These are phyloP conservation scores for Suillus bovinus DNA, from an alignment of 768 basidiomycete species.

Conservation along the genomic window DNA sequence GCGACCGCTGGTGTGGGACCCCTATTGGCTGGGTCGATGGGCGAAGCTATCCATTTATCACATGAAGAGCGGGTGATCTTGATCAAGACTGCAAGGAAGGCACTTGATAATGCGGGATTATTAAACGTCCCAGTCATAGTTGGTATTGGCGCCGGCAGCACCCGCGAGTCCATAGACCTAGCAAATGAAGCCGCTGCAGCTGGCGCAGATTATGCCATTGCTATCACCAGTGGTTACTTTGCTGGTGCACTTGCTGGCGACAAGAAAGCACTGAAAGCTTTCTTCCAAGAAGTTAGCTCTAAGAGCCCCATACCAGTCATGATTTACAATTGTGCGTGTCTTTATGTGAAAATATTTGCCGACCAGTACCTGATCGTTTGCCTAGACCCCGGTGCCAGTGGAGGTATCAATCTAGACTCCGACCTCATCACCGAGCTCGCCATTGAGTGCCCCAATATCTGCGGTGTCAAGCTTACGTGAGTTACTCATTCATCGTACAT, in stretches of 20 bases:
- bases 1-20: slow-evolving; percentile 71
- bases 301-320: slow-evolving; percentile 86
- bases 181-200: slow-evolving; percentile 76
- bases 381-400: slow-evolving; percentile 83
- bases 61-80: slow-evolving; percentile 65
- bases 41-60: slow-evolving; percentile 78
- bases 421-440: slow-evolving; percentile 85
- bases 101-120: slow-evolving; percentile 68
- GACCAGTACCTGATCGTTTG: neutral
- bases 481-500: slow-evolving; percentile 28
- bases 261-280: slow-evolving; percentile 71
- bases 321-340: slow-evolving; percentile 77
- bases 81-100: slow-evolving; percentile 66
- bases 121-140: slow-evolving; percentile 65
- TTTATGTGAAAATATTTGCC: slow-evolving; percentile 9
- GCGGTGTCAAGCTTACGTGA: slow-evolving; percentile 88
- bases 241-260: slow-evolving; percentile 68
- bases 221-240: slow-evolving; percentile 87
- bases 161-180: slow-evolving; percentile 77
- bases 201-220: slow-evolving; percentile 86
- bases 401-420: slow-evolving; percentile 90
- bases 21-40: slow-evolving; percentile 80
- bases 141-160: slow-evolving; percentile 83
- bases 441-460: slow-evolving; percentile 69
- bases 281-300: slow-evolving; percentile 73